Base-by-base conservation (phyloP, 148 eudicot species). In the Tetragonia tetragonoides region DNA sequence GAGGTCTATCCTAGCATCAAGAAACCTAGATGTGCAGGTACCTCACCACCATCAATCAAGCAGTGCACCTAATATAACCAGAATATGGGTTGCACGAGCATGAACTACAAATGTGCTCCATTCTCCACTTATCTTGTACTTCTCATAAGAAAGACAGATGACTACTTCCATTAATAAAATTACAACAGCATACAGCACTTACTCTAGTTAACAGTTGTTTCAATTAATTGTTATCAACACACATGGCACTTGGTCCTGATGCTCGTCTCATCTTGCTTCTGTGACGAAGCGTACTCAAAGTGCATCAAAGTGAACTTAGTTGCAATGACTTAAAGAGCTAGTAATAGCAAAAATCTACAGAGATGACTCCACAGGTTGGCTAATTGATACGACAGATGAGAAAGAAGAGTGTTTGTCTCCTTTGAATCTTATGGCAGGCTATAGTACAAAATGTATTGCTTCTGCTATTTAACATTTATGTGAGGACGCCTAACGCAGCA, bases 81-180 rank as follows among this genome's bases (percentile, higher is more conserved):
- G 66, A 41, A 77, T 73, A 59, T 40, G 41, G 38, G 37, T 77
- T 68, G 64, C 57, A 57, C 40, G 18, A 68, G 42, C 10, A 68
- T 57, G 68, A 77, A 17, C 53, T 61, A 68, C n/a, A 53, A 54
- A 37, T 65, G 49, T 63, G 17, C 57, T 64, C 28, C 42, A 21
- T 21, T 11, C n/a, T 46, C 18, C 62, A 59, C 3, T 11, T 59
- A 28, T 20, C 66, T 51, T 21, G 28, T 24, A 47, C 53, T 67
- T 40, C 38, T 77, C 54, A 54, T 14, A 2, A 39, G 4, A 61
- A 41, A 42, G 79, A 59, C 3, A 17, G 1, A 41, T 15, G 37
- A n/a, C 24, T 4, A 6, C 1, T 39, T 54, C 11, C 44, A 71
- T n/a, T n/a, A n/a, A n/a, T n/a, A n/a, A n/a, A n/a, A n/a, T n/a